Conservation (phyloP, 208 protist species). For the Trypanosoma conorhini region DNA sequence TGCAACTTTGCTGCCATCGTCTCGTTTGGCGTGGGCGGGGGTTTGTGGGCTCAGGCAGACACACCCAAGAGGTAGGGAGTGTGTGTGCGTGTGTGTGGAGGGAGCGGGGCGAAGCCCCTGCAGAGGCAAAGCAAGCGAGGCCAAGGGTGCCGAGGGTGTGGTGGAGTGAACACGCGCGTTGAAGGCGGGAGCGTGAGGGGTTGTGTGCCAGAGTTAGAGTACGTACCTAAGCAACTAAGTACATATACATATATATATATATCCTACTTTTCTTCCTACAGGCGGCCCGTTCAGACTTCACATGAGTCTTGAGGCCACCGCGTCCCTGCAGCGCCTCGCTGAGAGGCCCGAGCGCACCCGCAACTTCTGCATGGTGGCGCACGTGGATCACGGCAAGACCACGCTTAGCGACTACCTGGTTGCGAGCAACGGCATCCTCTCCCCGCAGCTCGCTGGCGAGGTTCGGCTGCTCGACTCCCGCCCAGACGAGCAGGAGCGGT, state of each 20-base stretch:
- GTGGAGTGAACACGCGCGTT: no score
- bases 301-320: slow-evolving; percentile 51
- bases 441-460: slow-evolving; percentile 95
- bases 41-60: not conserved
- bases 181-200: no score
- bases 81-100: not conserved
- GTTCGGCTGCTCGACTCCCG: slow-evolving; percentile 97
- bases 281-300: not conserved
- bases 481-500: slow-evolving; percentile 97
- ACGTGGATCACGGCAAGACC: slow-evolving; percentile 99
- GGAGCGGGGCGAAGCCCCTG: no score
- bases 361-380: slow-evolving; percentile 98
- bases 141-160: no score
- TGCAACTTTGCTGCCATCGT: not conserved
- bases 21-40: not conserved
- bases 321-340: slow-evolving; percentile 54
- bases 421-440: slow-evolving; percentile 98
- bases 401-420: slow-evolving; percentile 98
- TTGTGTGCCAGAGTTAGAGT: not conserved
- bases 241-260: not conserved
- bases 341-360: slow-evolving; percentile 83
- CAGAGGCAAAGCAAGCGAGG: no score
- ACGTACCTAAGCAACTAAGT: slow-evolving; percentile 1
- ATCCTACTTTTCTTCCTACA: not conserved
- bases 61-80: not conserved